phyloP scores from a whole-genome alignment of 163 green algal species.

The Chlorella variabilis region DNA sequence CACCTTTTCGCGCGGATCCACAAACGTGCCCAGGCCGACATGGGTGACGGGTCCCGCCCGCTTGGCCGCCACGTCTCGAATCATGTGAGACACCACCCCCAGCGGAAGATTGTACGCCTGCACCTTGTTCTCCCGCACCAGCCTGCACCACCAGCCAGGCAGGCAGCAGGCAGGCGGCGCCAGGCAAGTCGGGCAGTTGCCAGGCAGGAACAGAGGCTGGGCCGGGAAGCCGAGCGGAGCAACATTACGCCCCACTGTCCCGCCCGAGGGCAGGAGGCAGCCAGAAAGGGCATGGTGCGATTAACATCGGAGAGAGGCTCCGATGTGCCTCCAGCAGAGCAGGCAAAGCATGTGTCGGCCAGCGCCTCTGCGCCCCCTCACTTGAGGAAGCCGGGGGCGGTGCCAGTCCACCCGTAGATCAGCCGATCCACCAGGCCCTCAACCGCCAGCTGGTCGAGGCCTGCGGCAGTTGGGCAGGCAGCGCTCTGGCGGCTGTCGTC shows the following conservation, averaged over 20 bases:
- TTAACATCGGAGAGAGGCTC: too few species aligned
- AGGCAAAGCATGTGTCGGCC: too few species aligned
- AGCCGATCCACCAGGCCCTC: constrained; percentile 52
- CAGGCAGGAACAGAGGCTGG: too few species aligned
- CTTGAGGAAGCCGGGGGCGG: constrained; percentile 41
- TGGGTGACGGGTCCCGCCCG: constrained; percentile 47
- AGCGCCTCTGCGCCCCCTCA: too few species aligned
- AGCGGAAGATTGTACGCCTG: constrained; percentile 64
- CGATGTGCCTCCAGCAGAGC: too few species aligned
- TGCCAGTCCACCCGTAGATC: constrained; percentile 56
- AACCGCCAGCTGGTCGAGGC: constrained; percentile 46
- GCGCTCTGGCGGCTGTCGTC: too few species aligned
- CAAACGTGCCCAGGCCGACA: constrained; percentile 65
- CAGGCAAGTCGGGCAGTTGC: neutral
- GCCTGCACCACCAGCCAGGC: neutral
- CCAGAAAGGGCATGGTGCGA: too few species aligned
- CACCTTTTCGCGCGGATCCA: constrained; percentile 60
- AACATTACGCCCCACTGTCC: too few species aligned
- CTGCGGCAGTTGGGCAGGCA: constrained; percentile 18
- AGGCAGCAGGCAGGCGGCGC: neutral
- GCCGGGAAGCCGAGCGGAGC: too few species aligned
- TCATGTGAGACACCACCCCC: constrained; percentile 59
- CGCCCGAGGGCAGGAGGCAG: too few species aligned
- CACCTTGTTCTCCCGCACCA: constrained; percentile 47
- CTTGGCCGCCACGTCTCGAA: constrained; percentile 55